These are phyloP conservation scores for Jaminaea rosea DNA, from an alignment of 1,284 basidiomycete species.

Conservation along the genomic window DNA sequence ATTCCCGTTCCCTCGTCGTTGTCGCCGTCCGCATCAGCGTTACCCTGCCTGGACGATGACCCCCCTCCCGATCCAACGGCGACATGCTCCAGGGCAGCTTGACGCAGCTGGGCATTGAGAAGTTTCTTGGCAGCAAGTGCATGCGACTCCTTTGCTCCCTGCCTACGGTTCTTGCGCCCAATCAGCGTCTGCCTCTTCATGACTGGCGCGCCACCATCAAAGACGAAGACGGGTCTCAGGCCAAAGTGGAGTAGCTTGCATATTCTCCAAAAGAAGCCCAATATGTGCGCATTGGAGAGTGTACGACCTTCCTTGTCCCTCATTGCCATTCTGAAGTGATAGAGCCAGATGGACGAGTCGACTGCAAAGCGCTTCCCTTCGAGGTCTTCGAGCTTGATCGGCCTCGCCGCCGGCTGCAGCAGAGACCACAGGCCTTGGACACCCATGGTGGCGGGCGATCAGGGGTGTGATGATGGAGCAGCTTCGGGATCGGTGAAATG, in stretches of 20 bases:
- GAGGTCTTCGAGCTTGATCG: constrained; percentile 45
- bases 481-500: no score
- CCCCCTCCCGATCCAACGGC: constrained; percentile 4
- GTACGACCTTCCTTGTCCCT: constrained; percentile 88
- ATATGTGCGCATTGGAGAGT: constrained; percentile 83
- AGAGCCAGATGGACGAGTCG: constrained; percentile 98
- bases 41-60: background rate
- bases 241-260: constrained; percentile 90
- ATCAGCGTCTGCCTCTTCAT: constrained; percentile 47
- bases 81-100: constrained; percentile 71
- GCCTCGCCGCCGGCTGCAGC: constrained; percentile 45
- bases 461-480: no score
- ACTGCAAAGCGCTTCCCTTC: constrained; percentile 54
- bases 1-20: constrained; percentile 44
- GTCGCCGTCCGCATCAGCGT: constrained; percentile 29
- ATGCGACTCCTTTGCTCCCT: constrained; percentile 49
- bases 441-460: constrained; percentile 34
- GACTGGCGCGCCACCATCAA: constrained; percentile 61
- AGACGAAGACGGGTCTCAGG: constrained; percentile 71
- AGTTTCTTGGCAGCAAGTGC: constrained; percentile 62
- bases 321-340: constrained; percentile 74
- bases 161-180: constrained; percentile 32
- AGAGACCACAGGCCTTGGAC: constrained; percentile 47
- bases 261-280: constrained; percentile 74
- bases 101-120: constrained; percentile 83